Evolutionary conservation across 139 green algal species (phyloP).

Genomic region (Closterium sp.): DNA sequence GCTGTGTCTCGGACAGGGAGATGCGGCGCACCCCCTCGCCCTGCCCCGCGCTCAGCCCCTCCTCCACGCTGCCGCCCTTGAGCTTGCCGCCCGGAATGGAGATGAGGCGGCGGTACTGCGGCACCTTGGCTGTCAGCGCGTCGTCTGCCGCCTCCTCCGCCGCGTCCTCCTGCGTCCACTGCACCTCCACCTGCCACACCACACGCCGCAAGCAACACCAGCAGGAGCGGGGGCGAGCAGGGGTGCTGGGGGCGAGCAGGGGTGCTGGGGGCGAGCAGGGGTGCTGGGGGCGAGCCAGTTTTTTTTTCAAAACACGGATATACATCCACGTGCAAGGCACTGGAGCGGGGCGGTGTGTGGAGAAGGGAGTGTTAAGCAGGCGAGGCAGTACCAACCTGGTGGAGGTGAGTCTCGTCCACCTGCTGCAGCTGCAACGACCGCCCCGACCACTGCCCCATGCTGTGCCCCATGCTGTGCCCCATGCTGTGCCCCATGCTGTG

Average conservation of each 20-base stretch:
- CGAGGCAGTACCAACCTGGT: neutral
- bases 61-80: conserved; percentile 4
- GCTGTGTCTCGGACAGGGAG: conserved; percentile 36
- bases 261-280: neutral
- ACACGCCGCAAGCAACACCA: no score
- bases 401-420: neutral
- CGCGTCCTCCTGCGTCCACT: neutral
- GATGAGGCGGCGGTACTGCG: conserved; percentile 41
- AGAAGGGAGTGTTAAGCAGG: neutral
- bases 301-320: no score
- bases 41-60: neutral
- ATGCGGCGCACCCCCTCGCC: conserved; percentile 9
- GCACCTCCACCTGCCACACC: neutral
- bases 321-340: neutral
- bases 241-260: neutral
- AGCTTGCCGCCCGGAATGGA: conserved; percentile 25
- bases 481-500: neutral
- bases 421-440: neutral
- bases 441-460: neutral
- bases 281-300: neutral
- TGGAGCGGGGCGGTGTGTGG: neutral
- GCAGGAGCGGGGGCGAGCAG: neutral
- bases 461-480: no score
- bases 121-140: neutral
- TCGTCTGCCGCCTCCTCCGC: neutral